phyloP scores from a whole-genome alignment of 2,329 filamentous ascomycete species.

The Onygenales sp. region DNA sequence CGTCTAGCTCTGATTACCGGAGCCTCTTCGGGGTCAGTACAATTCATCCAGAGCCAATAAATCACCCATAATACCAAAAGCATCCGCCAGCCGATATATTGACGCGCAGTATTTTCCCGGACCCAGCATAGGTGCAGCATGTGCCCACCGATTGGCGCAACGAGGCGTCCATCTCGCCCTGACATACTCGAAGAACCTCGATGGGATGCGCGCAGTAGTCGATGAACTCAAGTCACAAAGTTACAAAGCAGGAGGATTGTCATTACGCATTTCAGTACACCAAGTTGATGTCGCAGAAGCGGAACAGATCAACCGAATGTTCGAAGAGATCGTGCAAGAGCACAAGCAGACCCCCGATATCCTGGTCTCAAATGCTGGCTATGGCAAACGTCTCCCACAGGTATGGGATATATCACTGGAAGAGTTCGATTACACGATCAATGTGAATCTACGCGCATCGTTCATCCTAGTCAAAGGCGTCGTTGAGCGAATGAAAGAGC shows the following conservation, averaged over 20 bases:
- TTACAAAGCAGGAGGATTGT: not conserved
- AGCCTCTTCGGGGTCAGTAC: conserved; percentile 48
- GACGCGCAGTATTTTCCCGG: not conserved
- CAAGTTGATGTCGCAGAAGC: conserved; percentile 49
- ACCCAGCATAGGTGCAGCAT: conserved; percentile 50
- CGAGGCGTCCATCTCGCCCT: conserved; percentile 48
- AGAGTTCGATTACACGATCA: conserved; percentile 55
- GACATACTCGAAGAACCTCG: conserved; percentile 47
- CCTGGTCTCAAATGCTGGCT: conserved; percentile 56
- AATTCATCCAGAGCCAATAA: not conserved
- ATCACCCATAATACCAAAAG: not conserved
- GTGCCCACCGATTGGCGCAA: conserved; percentile 45
- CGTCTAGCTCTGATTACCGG: conserved; percentile 51
- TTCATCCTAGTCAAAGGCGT: conserved; percentile 54
- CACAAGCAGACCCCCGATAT: conserved; percentile 53
- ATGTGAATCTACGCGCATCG: conserved; percentile 52
- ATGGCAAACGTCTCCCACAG: conserved; percentile 50
- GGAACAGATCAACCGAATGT: conserved; percentile 45
- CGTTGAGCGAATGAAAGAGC: conserved; percentile 51
- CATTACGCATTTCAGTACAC: conserved; percentile 44
- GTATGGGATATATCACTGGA: conserved; percentile 52
- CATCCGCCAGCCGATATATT: not conserved
- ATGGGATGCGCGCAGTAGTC: conserved; percentile 38
- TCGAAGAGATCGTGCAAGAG: conserved; percentile 42
- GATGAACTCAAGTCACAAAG: conserved; percentile 28